Percentiles rank a stretch among this genome's conserved stretches.
phyloP scores from a whole-genome alignment of 805 yeast genomes.

The Metschnikowia vanudenii region DNA sequence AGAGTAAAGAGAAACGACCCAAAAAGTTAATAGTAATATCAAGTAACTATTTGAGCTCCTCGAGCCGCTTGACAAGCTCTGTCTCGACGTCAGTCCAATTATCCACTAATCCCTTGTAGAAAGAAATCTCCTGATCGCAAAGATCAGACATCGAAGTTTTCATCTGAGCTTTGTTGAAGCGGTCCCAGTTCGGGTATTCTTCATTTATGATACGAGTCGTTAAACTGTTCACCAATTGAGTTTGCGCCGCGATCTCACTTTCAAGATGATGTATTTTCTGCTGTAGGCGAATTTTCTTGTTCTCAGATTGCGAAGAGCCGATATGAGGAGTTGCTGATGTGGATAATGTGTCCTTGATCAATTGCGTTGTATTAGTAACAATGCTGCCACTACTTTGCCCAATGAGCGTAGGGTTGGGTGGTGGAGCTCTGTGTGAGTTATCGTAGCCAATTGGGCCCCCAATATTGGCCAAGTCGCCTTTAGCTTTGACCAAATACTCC shows the following conservation, averaged over 20 bases:
- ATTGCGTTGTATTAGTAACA: constrained; percentile 42
- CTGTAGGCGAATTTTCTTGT: constrained; percentile 44
- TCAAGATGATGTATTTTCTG: constrained; percentile 44
- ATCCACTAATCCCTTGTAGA: constrained; percentile 64
- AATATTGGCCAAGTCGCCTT: constrained; percentile 51
- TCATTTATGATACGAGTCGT: constrained; percentile 47
- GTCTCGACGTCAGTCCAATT: constrained; percentile 66
- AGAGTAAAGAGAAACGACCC: too few relatives aligned
- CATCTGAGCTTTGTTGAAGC: constrained; percentile 74
- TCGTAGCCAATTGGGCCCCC: constrained; percentile 50
- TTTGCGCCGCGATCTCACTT: constrained; percentile 43
- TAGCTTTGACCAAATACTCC: constrained; percentile 73
- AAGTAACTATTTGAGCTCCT: constrained; percentile 14
- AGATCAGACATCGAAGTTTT: constrained; percentile 67
- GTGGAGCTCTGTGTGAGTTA: constrained; percentile 22
- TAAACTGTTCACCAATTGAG: constrained; percentile 45
- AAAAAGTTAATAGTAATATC: neutral
- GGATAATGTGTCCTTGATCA: constrained; percentile 50
- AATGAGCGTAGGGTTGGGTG: constrained; percentile 33
- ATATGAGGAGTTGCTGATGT: constrained; percentile 45
- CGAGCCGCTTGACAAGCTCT: constrained; percentile 18
- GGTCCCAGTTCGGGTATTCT: constrained; percentile 69
- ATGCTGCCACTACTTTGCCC: constrained; percentile 30
- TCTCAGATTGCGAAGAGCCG: constrained; percentile 42
- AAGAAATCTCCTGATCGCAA: constrained; percentile 72